Conservation (phyloP, 345 rosid genomes). For the Microcos paniculata region DNA sequence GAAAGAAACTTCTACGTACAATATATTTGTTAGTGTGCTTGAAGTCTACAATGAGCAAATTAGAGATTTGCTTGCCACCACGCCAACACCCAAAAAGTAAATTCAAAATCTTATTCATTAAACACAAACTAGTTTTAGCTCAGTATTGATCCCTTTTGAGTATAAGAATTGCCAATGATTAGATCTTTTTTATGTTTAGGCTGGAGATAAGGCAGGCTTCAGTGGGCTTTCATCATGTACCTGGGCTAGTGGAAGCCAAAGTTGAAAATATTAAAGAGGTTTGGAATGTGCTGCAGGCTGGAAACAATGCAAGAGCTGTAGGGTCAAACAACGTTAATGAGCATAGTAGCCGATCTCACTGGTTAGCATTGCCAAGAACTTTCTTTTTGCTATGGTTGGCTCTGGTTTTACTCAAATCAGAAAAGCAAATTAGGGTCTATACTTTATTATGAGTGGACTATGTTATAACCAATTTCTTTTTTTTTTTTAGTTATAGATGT, state of each 20-base stretch:
- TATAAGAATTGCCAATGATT: background rate
- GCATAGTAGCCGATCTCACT: constrained; percentile 56
- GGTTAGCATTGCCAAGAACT: constrained; percentile 21
- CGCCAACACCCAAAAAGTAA: constrained; percentile 44
- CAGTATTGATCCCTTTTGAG: background rate
- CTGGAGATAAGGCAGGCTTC: constrained; percentile 49
- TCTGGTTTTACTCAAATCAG: background rate
- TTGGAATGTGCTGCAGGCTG: constrained; percentile 47
- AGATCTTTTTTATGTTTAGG: constrained; percentile 20
- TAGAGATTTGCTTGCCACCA: constrained; percentile 47
- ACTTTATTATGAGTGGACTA: background rate
- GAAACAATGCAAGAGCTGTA: constrained; percentile 50
- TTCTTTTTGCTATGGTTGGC: background rate
- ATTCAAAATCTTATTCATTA: constrained; percentile 15
- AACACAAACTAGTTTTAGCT: background rate
- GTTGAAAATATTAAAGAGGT: constrained; percentile 39
- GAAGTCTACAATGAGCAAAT: constrained; percentile 58
- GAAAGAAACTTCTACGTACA: constrained; percentile 33
- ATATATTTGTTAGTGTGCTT: constrained; percentile 46
- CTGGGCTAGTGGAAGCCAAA: constrained; percentile 46
- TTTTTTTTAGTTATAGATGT: background rate
- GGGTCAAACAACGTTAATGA: constrained; percentile 56
- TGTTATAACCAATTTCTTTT: background rate
- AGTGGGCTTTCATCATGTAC: constrained; percentile 44
- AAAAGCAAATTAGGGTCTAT: background rate